Percentiles rank a stretch among this genome's conserved stretches.
Conservation (phyloP, 1,139 yeast genomes). For the Yamadazyma jaroonii region DNA sequence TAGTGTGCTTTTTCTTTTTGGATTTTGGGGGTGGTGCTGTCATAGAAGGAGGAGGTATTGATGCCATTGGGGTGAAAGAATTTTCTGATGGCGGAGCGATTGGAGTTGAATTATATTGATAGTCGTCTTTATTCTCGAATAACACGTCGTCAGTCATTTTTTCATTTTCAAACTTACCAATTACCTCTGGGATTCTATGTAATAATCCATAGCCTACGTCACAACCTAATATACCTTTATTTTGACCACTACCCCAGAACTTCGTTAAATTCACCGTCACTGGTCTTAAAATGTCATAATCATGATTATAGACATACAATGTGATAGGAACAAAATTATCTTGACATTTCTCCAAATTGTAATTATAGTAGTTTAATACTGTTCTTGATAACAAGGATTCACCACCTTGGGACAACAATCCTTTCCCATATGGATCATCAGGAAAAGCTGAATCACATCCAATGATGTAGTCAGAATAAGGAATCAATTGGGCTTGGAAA, state of each 20-base stretch:
- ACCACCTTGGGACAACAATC: slow-evolving; percentile 77
- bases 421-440: slow-evolving; percentile 47
- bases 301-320: slow-evolving; percentile 85
- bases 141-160: slow-evolving; percentile 37
- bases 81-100: slow-evolving; percentile 3
- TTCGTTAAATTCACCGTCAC: slow-evolving; percentile 62
- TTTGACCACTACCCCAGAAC: slow-evolving; percentile 50
- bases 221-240: slow-evolving; percentile 81
- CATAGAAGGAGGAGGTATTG: slow-evolving; percentile 6
- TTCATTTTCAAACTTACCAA: slow-evolving; percentile 44
- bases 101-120: slow-evolving; percentile 10
- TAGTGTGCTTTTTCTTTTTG: slow-evolving; percentile 29
- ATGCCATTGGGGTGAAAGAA: slow-evolving; percentile 10
- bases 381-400: slow-evolving; percentile 75
- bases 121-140: slow-evolving; percentile 28
- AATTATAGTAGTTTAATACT: slow-evolving; percentile 54
- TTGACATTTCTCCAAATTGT: slow-evolving; percentile 36
- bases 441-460: slow-evolving; percentile 68
- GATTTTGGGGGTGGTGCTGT: slow-evolving; percentile 18
- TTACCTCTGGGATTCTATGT: slow-evolving; percentile 76
- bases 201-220: slow-evolving; percentile 91
- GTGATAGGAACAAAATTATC: slow-evolving; percentile 40
- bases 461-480: slow-evolving; percentile 84
- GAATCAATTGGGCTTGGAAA: slow-evolving; percentile 74
- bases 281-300: slow-evolving; percentile 80